Evolutionary conservation across 2,329 filamentous ascomycete genomes (phyloP).

Genomic region (Dactylellina sp.): DNA sequence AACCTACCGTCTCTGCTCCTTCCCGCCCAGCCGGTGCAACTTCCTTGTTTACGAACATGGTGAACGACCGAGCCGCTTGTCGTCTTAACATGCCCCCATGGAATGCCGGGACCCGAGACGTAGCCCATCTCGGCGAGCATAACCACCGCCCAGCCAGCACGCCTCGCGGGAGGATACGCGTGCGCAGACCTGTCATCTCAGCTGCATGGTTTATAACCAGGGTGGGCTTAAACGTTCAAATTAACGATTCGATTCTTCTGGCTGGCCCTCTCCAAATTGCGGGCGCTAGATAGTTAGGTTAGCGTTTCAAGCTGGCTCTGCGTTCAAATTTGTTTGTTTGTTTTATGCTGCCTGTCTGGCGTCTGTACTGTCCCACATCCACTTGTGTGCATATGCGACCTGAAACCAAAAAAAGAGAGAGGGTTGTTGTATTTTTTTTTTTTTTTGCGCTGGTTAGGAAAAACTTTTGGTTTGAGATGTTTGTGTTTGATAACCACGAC

Average conservation of each 20-base stretch:
- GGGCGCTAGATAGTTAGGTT: too few relatives aligned
- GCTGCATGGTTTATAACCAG: slow-evolving; percentile 33
- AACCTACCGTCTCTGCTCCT: background rate
- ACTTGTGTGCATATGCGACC: background rate
- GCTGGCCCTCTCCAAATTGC: too few relatives aligned
- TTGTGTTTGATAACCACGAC: background rate
- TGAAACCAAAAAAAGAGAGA: background rate
- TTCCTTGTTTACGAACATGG: too few relatives aligned
- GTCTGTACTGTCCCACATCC: background rate
- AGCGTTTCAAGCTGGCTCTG: too few relatives aligned
- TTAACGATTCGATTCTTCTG: too few relatives aligned
- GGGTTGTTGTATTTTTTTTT: background rate
- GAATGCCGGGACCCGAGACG: background rate
- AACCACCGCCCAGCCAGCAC: slow-evolving; percentile 14
- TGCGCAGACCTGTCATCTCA: slow-evolving; percentile 32
- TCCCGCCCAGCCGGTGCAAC: too few relatives aligned
- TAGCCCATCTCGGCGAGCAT: slow-evolving; percentile 1
- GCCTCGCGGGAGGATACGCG: slow-evolving; percentile 19
- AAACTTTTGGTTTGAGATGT: background rate
- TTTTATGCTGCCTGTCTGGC: too few relatives aligned
- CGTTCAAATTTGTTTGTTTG: too few relatives aligned
- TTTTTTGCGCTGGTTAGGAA: background rate
- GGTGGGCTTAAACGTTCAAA: too few relatives aligned
- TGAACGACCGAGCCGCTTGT: background rate
- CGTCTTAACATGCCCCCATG: background rate